Percentiles rank a stretch among this genome's conserved stretches.
These are phyloP conservation scores for Porogramme epimiltina DNA, from an alignment of 1,284 basidiomycete species.

Conservation along the genomic window DNA sequence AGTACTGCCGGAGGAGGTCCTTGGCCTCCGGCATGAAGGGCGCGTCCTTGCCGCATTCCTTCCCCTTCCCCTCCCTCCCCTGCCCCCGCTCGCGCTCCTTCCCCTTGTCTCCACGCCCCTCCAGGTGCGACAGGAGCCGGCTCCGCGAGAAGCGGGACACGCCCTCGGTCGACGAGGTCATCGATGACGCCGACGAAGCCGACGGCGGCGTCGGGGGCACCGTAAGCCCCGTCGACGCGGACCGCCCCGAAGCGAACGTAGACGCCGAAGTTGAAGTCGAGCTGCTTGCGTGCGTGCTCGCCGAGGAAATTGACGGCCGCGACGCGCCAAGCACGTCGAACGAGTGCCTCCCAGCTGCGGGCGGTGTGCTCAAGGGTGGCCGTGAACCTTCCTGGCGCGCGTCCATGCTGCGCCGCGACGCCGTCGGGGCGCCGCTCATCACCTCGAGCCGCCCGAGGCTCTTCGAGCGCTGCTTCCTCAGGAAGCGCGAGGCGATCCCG, in stretches of 20 bases:
- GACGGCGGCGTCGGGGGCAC: constrained; percentile 17
- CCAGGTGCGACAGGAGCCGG: constrained; percentile 17
- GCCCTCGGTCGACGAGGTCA: constrained; percentile 7
- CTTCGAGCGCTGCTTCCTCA: constrained; percentile 28
- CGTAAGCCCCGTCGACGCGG: neutral
- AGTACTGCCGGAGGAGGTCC: constrained; percentile 67
- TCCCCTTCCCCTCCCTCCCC: constrained; percentile 6
- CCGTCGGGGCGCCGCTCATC: constrained; percentile 3
- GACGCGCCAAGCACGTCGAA: constrained; percentile 25
- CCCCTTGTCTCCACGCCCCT: neutral
- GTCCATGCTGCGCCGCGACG: constrained; percentile 29
- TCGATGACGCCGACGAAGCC: constrained; percentile 10
- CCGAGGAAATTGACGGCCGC: constrained; percentile 17
- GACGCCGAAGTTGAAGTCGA: neutral
- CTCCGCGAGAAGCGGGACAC: constrained; percentile 21
- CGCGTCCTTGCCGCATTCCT: constrained; percentile 25
- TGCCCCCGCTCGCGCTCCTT: neutral
- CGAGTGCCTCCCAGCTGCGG: constrained; percentile 20
- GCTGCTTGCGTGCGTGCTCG: neutral
- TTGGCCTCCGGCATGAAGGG: constrained; percentile 42
- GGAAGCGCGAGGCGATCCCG: constrained; percentile 24
- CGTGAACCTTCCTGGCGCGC: constrained; percentile 15
- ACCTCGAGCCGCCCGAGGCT: constrained; percentile 10
- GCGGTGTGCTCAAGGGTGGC: constrained; percentile 15
- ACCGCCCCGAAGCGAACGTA: no score